A percentile compares a stretch with the other conserved stretches of the same genome.
These are phyloP conservation scores for Boletus reticuloceps DNA, from an alignment of 768 basidiomycete genomes.

Conservation along the genomic window DNA sequence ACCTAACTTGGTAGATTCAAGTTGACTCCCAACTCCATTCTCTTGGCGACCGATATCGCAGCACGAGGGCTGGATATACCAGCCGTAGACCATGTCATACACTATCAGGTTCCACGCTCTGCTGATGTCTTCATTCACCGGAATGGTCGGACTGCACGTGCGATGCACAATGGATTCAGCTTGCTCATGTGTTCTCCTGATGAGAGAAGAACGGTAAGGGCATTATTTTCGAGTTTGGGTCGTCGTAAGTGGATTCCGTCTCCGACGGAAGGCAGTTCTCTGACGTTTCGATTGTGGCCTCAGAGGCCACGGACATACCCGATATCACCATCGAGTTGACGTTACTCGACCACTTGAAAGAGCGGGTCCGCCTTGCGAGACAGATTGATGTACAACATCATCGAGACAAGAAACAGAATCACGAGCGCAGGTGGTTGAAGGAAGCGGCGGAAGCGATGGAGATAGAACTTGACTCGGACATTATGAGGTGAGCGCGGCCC, in stretches of 20 bases:
- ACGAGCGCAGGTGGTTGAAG: slow-evolving; percentile 89
- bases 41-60: slow-evolving; percentile 96
- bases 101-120: slow-evolving; percentile 94
- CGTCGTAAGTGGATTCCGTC: slow-evolving; percentile 52
- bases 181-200: slow-evolving; percentile 89
- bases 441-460: slow-evolving; percentile 92
- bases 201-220: slow-evolving; percentile 71
- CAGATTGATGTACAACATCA: slow-evolving; percentile 86
- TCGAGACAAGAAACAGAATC: slow-evolving; percentile 77
- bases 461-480: slow-evolving; percentile 87
- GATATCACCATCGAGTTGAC: slow-evolving; percentile 79
- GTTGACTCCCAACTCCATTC: slow-evolving; percentile 64
- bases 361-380: slow-evolving; percentile 77
- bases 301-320: slow-evolving; percentile 68
- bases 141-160: slow-evolving; percentile 92
- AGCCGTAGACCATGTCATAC: slow-evolving; percentile 92
- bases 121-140: slow-evolving; percentile 94
- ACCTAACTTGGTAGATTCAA: slow-evolving; percentile 63
- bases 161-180: slow-evolving; percentile 83
- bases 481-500: slow-evolving; percentile 45
- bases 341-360: slow-evolving; percentile 82
- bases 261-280: not conserved
- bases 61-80: slow-evolving; percentile 95
- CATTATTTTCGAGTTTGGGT: slow-evolving; percentile 68
- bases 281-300: not conserved